Evolutionary conservation across 2,329 filamentous ascomycete genomes (phyloP).

Genomic region (Aspergillus sp.): DNA sequence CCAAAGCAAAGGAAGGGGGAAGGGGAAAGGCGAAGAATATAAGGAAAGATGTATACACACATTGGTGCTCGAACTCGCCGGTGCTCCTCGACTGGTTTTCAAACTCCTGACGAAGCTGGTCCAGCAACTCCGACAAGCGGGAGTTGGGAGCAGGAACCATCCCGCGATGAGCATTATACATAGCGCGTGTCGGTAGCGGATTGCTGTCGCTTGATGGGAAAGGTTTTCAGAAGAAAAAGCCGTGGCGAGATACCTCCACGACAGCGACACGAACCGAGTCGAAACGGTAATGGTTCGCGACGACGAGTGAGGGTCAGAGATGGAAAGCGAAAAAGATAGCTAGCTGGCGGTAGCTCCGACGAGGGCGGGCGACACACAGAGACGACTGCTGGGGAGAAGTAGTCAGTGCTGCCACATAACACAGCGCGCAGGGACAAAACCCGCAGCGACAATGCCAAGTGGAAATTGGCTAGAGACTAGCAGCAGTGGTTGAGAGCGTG

Average conservation of each 20-base stretch:
- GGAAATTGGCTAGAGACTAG: neutral
- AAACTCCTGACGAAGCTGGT: slow-evolving; percentile 84
- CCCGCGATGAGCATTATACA: slow-evolving; percentile 83
- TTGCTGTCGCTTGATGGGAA: neutral
- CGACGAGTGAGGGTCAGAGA: neutral
- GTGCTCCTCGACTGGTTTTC: slow-evolving; percentile 73
- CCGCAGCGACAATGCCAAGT: slow-evolving; percentile 5
- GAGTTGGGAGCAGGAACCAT: slow-evolving; percentile 63
- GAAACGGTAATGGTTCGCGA: slow-evolving; percentile 1
- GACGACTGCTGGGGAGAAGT: slow-evolving; percentile 3
- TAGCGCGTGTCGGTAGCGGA: slow-evolving; percentile 34
- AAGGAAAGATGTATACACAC: slow-evolving; percentile 4
- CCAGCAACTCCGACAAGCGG: slow-evolving; percentile 83
- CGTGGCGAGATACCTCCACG: neutral
- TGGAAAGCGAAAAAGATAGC: neutral
- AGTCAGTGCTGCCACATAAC: slow-evolving; percentile 18
- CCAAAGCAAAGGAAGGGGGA: neutral
- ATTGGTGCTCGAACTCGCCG: slow-evolving; percentile 84
- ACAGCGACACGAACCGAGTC: slow-evolving; percentile 1
- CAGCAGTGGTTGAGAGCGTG: neutral
- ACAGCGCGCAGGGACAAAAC: slow-evolving; percentile 13
- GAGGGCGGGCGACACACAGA: slow-evolving; percentile 4
- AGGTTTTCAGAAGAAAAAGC: neutral
- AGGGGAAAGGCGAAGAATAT: neutral
- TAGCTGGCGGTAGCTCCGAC: neutral